Conservation (phyloP, 139 green algal genomes). For the Dunaliella sp. region DNA sequence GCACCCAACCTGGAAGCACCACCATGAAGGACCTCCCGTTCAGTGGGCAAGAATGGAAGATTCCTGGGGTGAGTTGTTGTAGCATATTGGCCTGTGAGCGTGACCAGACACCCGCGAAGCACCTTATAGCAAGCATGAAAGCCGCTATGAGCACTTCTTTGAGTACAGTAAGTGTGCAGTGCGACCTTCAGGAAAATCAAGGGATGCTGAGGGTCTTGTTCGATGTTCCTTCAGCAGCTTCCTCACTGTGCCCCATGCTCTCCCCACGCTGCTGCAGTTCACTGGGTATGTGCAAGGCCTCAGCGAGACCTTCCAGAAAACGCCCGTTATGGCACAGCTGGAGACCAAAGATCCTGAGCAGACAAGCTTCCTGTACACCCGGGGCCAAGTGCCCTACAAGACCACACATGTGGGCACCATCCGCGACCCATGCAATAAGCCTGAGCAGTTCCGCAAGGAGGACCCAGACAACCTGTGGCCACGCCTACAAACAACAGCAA, state of each 20-base stretch:
- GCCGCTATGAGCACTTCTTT: no score
- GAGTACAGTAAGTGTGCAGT: no score
- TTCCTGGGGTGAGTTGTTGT: conserved; percentile 6
- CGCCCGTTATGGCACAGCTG: conserved; percentile 62
- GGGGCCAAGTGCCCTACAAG: conserved; percentile 39
- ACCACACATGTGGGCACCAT: conserved; percentile 19
- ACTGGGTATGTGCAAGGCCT: conserved; percentile 62
- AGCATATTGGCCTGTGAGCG: no score
- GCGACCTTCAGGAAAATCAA: no score
- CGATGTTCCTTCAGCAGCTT: neutral
- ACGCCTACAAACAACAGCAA: conserved; percentile 44
- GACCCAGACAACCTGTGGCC: conserved; percentile 68
- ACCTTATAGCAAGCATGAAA: no score
- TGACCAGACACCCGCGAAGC: no score
- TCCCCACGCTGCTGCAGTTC: conserved; percentile 34
- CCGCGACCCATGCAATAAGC: conserved; percentile 60
- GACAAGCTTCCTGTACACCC: conserved; percentile 65
- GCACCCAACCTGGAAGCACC: no score
- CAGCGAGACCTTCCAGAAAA: conserved; percentile 66
- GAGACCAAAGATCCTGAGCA: conserved; percentile 52
- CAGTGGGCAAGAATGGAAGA: conserved; percentile 1
- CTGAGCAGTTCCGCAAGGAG: conserved; percentile 50
- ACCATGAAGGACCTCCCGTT: no score
- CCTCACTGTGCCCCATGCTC: neutral
- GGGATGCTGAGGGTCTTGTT: neutral